These are phyloP conservation scores for Clitopilus passeckerianus DNA, from an alignment of 768 basidiomycete genomes.

Conservation along the genomic window DNA sequence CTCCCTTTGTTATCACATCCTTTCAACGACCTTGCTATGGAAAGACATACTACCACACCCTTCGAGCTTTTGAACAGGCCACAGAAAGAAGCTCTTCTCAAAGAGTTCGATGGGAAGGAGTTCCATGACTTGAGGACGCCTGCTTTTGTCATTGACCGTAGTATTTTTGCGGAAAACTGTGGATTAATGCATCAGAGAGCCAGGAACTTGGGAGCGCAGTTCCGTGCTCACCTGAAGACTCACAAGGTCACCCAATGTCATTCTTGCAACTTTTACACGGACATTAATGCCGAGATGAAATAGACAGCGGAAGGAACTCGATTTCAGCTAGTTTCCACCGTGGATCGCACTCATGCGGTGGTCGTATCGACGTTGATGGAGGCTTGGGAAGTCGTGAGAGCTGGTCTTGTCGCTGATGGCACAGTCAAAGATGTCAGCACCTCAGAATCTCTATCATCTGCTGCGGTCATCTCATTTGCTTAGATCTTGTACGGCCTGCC, in stretches of 20 bases:
- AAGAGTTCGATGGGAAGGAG: slow-evolving; percentile 53
- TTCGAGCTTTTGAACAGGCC: slow-evolving; percentile 32
- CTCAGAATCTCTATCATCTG: not conserved
- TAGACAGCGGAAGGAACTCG: slow-evolving; percentile 74
- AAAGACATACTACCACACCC: slow-evolving; percentile 42
- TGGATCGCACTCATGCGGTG: slow-evolving; percentile 53
- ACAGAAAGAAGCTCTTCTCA: slow-evolving; percentile 42
- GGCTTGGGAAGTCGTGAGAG: slow-evolving; percentile 66
- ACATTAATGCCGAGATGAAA: slow-evolving; percentile 4
- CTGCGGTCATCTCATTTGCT: slow-evolving; percentile 1
- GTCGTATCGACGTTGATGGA: slow-evolving; percentile 84
- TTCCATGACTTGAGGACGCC: slow-evolving; percentile 66
- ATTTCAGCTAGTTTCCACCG: slow-evolving; percentile 58
- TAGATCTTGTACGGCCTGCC: slow-evolving; percentile 84
- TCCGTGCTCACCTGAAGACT: slow-evolving; percentile 83
- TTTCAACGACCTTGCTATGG: slow-evolving; percentile 1
- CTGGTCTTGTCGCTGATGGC: slow-evolving; percentile 65
- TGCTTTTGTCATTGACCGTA: slow-evolving; percentile 72
- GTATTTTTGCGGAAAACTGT: slow-evolving; percentile 70
- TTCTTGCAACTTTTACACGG: not conserved
- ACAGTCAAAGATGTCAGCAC: slow-evolving; percentile 71
- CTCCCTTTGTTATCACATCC: not conserved
- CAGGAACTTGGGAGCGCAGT: slow-evolving; percentile 59
- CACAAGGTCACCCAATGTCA: slow-evolving; percentile 54
- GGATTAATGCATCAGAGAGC: slow-evolving; percentile 65